Conservation (phyloP, 1,139 yeast genomes). For the Starmera stellimalicola region DNA sequence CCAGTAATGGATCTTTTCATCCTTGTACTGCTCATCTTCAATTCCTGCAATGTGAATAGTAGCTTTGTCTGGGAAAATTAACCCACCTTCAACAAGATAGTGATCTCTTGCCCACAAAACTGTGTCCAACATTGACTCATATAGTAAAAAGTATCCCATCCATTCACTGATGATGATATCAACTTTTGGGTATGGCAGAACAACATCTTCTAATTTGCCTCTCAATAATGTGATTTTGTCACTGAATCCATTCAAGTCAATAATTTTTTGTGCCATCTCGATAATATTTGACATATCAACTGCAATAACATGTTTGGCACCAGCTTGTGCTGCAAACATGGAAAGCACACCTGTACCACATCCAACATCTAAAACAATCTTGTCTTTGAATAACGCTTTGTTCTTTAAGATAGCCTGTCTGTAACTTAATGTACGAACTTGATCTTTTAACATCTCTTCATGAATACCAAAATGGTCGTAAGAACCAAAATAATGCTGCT, state of each 20-base stretch:
- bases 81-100: slow-evolving; percentile 78
- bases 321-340: slow-evolving; percentile 97
- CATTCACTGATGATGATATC: slow-evolving; percentile 96
- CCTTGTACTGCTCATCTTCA: slow-evolving; percentile 91
- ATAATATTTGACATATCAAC: slow-evolving; percentile 97
- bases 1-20: slow-evolving; percentile 92
- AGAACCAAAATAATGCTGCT: slow-evolving; percentile 75
- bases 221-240: slow-evolving; percentile 84
- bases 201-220: slow-evolving; percentile 93
- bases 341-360: slow-evolving; percentile 97
- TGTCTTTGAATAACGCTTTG: slow-evolving; percentile 81
- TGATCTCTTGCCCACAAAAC: slow-evolving; percentile 91
- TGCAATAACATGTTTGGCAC: slow-evolving; percentile 94
- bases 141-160: slow-evolving; percentile 97
- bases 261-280: slow-evolving; percentile 85
- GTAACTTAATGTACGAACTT: slow-evolving; percentile 85
- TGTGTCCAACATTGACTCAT: slow-evolving; percentile 97
- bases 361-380: slow-evolving; percentile 95
- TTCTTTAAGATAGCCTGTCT: slow-evolving; percentile 90
- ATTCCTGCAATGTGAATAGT: slow-evolving; percentile 85
- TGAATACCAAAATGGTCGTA: slow-evolving; percentile 97
- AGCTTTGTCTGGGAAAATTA: slow-evolving; percentile 93
- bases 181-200: slow-evolving; percentile 68
- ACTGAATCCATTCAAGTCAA: slow-evolving; percentile 71
- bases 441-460: slow-evolving; percentile 97